Evolutionary conservation across 2,329 filamentous ascomycete genomes (phyloP).

Genomic region (Paraconiothyrium sp.): DNA sequence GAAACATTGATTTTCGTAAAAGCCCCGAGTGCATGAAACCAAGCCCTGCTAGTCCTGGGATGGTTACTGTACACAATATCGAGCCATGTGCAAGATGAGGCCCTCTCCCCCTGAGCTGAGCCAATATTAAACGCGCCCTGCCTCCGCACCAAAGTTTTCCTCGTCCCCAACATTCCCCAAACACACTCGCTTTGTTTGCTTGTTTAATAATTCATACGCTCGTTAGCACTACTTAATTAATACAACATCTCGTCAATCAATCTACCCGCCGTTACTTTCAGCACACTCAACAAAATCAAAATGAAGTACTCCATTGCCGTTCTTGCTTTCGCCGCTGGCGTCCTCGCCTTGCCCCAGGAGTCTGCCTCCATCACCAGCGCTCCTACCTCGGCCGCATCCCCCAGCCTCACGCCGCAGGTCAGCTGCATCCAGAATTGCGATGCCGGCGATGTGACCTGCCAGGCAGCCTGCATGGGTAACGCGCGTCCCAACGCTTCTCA

Average conservation of each 20-base stretch:
- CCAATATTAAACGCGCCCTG: constrained; percentile 15
- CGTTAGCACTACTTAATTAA: constrained; percentile 28
- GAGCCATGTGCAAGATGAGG: background rate
- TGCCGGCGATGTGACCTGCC: constrained; percentile 59
- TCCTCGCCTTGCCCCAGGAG: constrained; percentile 54
- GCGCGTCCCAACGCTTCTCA: constrained; percentile 62
- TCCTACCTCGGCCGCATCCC: constrained; percentile 39
- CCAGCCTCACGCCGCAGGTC: constrained; percentile 40
- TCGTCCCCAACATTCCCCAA: constrained; percentile 31
- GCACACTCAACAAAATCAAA: constrained; percentile 32
- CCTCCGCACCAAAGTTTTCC: constrained; percentile 10
- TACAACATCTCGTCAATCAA: constrained; percentile 11
- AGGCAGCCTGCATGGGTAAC: constrained; percentile 60
- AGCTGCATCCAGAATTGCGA: constrained; percentile 52
- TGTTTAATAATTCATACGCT: constrained; percentile 28
- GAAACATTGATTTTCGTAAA: constrained; percentile 5
- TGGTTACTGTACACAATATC: background rate
- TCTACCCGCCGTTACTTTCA: constrained; percentile 14
- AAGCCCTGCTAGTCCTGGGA: constrained; percentile 4
- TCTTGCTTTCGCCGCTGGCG: constrained; percentile 57
- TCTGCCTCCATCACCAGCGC: constrained; percentile 45
- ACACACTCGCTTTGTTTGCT: constrained; percentile 27
- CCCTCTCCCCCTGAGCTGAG: constrained; percentile 14
- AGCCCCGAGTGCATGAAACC: constrained; percentile 15
- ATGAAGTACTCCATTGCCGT: constrained; percentile 58